These are phyloP conservation scores for Spizellomyces sp. DNA, from an alignment of 192 early-diverging fungal genomes.

Conservation along the genomic window DNA sequence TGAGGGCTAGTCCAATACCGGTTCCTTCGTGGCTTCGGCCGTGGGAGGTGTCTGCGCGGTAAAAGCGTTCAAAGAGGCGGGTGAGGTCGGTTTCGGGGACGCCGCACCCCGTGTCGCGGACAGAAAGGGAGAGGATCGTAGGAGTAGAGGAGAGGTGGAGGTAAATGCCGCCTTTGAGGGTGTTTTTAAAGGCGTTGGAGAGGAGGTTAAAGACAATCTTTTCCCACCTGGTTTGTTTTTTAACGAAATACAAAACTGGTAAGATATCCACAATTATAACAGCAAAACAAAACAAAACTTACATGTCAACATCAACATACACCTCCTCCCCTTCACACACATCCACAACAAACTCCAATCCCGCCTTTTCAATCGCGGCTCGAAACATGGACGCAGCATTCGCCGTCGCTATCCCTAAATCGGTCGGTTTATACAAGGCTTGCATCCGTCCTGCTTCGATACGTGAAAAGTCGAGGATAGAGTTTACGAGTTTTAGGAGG, in stretches of 20 bases:
- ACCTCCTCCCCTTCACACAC: constrained; percentile 35
- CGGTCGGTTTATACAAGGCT: constrained; percentile 46
- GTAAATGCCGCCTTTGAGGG: constrained; percentile 30
- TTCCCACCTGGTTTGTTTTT: constrained; percentile 23
- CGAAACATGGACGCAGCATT: constrained; percentile 38
- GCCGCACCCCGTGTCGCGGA: constrained; percentile 45
- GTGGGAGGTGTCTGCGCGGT: constrained; percentile 46
- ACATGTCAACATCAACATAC: constrained; percentile 41
- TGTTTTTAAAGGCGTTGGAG: constrained; percentile 59
- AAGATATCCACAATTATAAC: neutral
- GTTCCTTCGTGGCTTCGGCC: constrained; percentile 44
- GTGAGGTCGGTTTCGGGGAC: constrained; percentile 42
- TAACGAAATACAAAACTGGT: neutral
- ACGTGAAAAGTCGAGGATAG: constrained; percentile 52
- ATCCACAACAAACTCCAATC: constrained; percentile 40
- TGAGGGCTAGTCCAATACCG: constrained; percentile 35
- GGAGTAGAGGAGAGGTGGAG: neutral
- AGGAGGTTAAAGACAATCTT: constrained; percentile 56
- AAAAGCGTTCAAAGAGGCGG: constrained; percentile 53
- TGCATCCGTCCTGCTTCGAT: constrained; percentile 50
- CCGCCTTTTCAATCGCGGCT: constrained; percentile 19
- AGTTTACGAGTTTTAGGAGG: constrained; percentile 55
- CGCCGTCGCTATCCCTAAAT: constrained; percentile 40
- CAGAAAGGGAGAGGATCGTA: constrained; percentile 15
- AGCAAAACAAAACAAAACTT: neutral